These are phyloP conservation scores for Mucuna pruriens DNA, from an alignment of 306 rosid species.

Conservation along the genomic window DNA sequence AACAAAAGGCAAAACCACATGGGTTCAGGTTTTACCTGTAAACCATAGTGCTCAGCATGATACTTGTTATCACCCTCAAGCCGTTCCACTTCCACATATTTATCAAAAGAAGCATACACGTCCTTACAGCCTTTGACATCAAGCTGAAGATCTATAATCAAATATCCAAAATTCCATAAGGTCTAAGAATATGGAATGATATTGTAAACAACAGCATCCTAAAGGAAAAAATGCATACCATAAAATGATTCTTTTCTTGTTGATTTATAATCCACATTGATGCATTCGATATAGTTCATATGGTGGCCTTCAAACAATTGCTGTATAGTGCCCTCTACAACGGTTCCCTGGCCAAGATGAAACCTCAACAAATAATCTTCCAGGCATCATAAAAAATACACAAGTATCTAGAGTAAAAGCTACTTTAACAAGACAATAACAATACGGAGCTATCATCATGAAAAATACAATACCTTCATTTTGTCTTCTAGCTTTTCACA, in stretches of 20 bases:
- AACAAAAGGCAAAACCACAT: not conserved
- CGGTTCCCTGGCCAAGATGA: slow-evolving; percentile 77
- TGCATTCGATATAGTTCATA: slow-evolving; percentile 95
- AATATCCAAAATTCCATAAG: slow-evolving; percentile 32
- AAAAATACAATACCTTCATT: slow-evolving; percentile 78
- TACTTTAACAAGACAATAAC: slow-evolving; percentile 5
- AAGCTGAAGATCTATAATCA: slow-evolving; percentile 80
- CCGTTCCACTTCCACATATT: slow-evolving; percentile 91
- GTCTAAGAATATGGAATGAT: not conserved
- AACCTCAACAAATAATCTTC: slow-evolving; percentile 30
- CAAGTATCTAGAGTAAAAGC: slow-evolving; percentile 26
- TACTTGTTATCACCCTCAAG: slow-evolving; percentile 97
- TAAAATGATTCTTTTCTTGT: slow-evolving; percentile 96
- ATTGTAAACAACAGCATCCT: slow-evolving; percentile 12
- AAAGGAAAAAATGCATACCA: slow-evolving; percentile 57
- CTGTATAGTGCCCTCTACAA: slow-evolving; percentile 96
- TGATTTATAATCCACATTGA: slow-evolving; percentile 87
- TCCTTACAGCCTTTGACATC: slow-evolving; percentile 95
- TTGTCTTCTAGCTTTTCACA: slow-evolving; percentile 96
- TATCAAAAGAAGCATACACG: slow-evolving; percentile 94
- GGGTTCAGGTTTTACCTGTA: slow-evolving; percentile 66
- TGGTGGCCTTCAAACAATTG: slow-evolving; percentile 95
- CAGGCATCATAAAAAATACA: slow-evolving; percentile 38
- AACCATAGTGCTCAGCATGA: slow-evolving; percentile 84
- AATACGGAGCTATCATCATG: not conserved